These are phyloP conservation scores for Breynia disticha DNA, from an alignment of 441 rosid species.

Conservation along the genomic window DNA sequence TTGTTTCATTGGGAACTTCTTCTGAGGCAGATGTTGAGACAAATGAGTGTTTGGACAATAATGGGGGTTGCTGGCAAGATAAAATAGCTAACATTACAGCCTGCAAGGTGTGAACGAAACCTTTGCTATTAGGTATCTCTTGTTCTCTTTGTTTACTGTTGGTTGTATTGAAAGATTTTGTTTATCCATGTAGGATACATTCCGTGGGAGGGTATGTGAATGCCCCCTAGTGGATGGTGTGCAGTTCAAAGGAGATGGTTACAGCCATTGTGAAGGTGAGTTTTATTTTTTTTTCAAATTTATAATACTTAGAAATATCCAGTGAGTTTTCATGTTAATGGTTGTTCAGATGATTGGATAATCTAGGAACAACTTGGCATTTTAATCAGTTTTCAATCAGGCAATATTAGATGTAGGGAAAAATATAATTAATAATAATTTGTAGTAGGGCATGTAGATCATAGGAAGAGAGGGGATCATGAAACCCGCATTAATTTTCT, in stretches of 20 bases:
- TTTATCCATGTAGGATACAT: slow-evolving; percentile 63
- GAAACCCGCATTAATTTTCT: no score
- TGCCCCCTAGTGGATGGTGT: slow-evolving; percentile 91
- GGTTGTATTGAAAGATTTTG: slow-evolving; percentile 2
- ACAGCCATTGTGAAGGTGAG: slow-evolving; percentile 88
- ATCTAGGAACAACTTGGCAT: no score
- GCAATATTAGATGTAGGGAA: no score
- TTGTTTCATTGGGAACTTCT: slow-evolving; percentile 12
- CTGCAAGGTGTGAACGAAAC: slow-evolving; percentile 59
- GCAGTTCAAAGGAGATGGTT: slow-evolving; percentile 96
- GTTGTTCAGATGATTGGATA: no score
- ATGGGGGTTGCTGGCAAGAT: slow-evolving; percentile 98
- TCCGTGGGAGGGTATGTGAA: slow-evolving; percentile 94
- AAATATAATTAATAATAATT: no score
- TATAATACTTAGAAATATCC: background rate
- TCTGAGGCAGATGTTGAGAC: slow-evolving; percentile 75
- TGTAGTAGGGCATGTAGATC: no score
- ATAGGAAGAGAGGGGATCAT: no score
- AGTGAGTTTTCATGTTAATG: no score
- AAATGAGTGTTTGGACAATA: slow-evolving; percentile 89
- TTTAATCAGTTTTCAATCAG: no score
- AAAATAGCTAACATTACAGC: slow-evolving; percentile 74
- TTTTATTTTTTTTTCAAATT: slow-evolving; percentile 1
- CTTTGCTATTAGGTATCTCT: background rate
- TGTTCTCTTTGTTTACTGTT: background rate